phyloP scores from a whole-genome alignment of 1,139 yeast species.

The Debaryomyces nepalensis region DNA sequence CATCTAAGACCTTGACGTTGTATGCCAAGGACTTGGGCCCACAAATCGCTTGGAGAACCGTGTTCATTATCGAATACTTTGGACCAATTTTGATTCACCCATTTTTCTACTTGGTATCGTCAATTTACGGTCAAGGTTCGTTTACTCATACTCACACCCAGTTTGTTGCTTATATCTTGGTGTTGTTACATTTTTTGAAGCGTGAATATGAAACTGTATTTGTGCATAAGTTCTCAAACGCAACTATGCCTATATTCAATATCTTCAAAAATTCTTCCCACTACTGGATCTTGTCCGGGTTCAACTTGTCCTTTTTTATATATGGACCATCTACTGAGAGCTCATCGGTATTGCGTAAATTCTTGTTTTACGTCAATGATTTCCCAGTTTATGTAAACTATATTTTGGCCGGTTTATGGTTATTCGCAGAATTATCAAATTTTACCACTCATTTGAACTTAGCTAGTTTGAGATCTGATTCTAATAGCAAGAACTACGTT shows the following conservation, averaged over 20 bases:
- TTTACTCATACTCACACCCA: constrained; percentile 49
- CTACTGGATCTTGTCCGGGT: constrained; percentile 89
- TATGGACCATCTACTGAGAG: constrained; percentile 66
- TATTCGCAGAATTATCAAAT: constrained; percentile 72
- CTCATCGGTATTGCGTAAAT: constrained; percentile 23
- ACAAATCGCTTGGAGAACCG: constrained; percentile 90
- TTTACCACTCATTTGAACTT: constrained; percentile 67
- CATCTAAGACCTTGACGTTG: constrained; percentile 36
- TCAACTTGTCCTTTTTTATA: constrained; percentile 67
- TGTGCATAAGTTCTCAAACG: constrained; percentile 81
- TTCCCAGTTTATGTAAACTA: constrained; percentile 29
- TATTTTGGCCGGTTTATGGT: constrained; percentile 55
- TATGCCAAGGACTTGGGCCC: constrained; percentile 89
- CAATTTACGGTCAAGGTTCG: constrained; percentile 16
- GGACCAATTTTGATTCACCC: constrained; percentile 89
- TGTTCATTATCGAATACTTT: constrained; percentile 80
- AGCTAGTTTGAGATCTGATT: constrained; percentile 55
- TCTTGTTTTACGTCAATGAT: constrained; percentile 39
- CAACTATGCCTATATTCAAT: constrained; percentile 91
- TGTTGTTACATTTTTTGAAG: constrained; percentile 77
- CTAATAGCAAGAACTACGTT: constrained; percentile 26
- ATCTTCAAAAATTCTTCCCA: constrained; percentile 88
- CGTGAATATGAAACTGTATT: constrained; percentile 86
- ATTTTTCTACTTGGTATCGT: constrained; percentile 55
- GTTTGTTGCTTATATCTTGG: constrained; percentile 54